Base-by-base conservation (phyloP, 805 yeast species). In the Candida suzukii region DNA sequence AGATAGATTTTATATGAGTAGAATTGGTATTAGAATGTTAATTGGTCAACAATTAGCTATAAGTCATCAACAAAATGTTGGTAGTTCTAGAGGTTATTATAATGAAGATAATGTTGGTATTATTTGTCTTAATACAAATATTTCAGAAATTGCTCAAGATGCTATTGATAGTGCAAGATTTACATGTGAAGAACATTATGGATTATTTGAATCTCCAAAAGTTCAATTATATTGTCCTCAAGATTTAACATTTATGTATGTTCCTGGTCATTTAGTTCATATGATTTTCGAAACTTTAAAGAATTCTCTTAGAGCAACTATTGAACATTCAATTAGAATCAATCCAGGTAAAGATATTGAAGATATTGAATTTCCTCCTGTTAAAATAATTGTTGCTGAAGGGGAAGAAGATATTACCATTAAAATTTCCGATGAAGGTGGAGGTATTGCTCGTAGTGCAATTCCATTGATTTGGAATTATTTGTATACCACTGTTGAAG, bases 1-100 rank as follows among this genome's bases (percentile, higher is more conserved):
- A 47, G 96, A 88, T 63, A 63, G 93, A 26, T 88, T 88, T 57
- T 88, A 88, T 67, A 80, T 88, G 88, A 80, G 88, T 40, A 72
- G 96, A 44, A 88, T 88, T 46, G 96, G 96, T 2, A 88, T 88
- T 46, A 73, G 96, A 48, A 88, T 88, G 95, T 72, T 88, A 32
- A 85, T 88, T 54, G 96, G 96, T n/a, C 96, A 88, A 64, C 95
- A 88, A 53, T 82, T 88, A 48, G 91, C 96, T 1, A 71, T 88
- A 39, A 55, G 14, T 19, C 41, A 57, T 33, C 53, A 53, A 32
- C 62, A 56, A 34, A 48, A 55, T 20, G 46, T 45, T 22, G 53
- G 54, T 17, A 54, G 52, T 41, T 28, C 33, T 2, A 81, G 79
- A 63, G 74, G 75, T 69, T 80, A 82, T 37, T 83, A 83, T 17